Base-by-base conservation (phyloP, 495 filamentous ascomycete species). In the Platismatia glauca region DNA sequence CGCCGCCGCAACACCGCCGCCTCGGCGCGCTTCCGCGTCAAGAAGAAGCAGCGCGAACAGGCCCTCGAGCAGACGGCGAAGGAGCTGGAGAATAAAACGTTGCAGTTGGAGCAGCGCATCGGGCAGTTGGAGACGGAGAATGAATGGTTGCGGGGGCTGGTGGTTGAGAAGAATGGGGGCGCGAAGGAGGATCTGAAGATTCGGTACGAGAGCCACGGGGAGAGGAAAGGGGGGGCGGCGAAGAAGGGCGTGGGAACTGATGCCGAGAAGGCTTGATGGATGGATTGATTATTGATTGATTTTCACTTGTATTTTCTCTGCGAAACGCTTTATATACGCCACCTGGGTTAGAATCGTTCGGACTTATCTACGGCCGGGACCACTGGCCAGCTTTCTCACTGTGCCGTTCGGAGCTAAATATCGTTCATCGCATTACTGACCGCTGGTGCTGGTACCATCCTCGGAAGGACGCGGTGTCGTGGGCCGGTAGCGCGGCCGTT, bases 1-100 rank as follows among this genome's bases (percentile, higher is more conserved):
- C 89, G 94, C 15, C 86, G 93, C 53, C 89, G 94, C 64, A 98
- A 98, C 75, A 98, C 94, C 1, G 94, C 94, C 41, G 94, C 94
- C 48, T 89, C 84, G 57, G 94, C 94, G 27, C 88, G 94, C 59
- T 98, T 98, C 83, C 89, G 94, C 61, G 85, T 95, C 70, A 98
- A 98, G 84, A 98, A 98, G 89, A 98, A 98, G 83, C 90, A 95
- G 76, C 89, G 94, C 59, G 94, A 98, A 77, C 89, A 94, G 72
- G 87, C 88, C 4, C 87, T 98, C 63, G 94, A 97, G 77, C 86
- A 86, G 60, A 85, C 85, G 53, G 88, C 94, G 62, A 93, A 95
- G 74, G 94, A 97, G 68, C 90, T 95, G 72, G 83, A 82, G 11
- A 93, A 96, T 41, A 91, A 92, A 76, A 89, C 95, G 48, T 77